phyloP scores from a whole-genome alignment of 202 grass and related monocot genomes.

The Elaeis oleifera region DNA sequence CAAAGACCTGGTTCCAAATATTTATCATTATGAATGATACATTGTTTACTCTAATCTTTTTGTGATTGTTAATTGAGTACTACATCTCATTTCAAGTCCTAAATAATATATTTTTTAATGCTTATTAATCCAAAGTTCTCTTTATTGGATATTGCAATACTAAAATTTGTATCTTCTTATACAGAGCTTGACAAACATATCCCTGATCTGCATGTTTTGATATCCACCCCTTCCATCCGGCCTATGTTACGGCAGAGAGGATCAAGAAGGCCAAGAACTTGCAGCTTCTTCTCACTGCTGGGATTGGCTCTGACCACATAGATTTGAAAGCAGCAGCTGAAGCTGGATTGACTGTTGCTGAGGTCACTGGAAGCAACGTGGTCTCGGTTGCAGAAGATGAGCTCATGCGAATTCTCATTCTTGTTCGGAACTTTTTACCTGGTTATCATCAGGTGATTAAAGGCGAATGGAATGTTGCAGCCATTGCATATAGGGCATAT shows the following conservation, averaged over 20 bases:
- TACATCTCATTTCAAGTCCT: too few species aligned
- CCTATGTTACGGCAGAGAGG: constrained; percentile 82
- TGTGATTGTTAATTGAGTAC: too few species aligned
- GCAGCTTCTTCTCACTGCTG: constrained; percentile 78
- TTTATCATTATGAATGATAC: too few species aligned
- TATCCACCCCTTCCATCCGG: constrained; percentile 95
- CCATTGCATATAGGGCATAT: constrained; percentile 78
- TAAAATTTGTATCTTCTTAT: constrained; percentile 6
- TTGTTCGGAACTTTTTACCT: constrained; percentile 87
- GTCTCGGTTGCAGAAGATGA: constrained; percentile 93
- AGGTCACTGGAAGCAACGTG: constrained; percentile 85
- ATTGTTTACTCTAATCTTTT: too few species aligned
- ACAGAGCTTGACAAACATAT: constrained; percentile 87
- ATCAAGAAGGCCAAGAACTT: constrained; percentile 89
- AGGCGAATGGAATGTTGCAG: constrained; percentile 92
- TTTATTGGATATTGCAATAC: background rate
- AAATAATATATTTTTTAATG: too few species aligned
- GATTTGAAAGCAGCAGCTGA: constrained; percentile 74
- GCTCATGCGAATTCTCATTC: constrained; percentile 74
- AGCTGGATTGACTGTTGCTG: constrained; percentile 77
- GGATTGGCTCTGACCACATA: constrained; percentile 92
- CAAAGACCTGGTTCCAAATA: too few species aligned
- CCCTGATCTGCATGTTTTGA: constrained; percentile 81
- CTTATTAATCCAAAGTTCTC: too few species aligned
- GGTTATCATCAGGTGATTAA: constrained; percentile 80